Base-by-base conservation (phyloP, 768 basidiomycete species). In the Tulasnella sp. region DNA sequence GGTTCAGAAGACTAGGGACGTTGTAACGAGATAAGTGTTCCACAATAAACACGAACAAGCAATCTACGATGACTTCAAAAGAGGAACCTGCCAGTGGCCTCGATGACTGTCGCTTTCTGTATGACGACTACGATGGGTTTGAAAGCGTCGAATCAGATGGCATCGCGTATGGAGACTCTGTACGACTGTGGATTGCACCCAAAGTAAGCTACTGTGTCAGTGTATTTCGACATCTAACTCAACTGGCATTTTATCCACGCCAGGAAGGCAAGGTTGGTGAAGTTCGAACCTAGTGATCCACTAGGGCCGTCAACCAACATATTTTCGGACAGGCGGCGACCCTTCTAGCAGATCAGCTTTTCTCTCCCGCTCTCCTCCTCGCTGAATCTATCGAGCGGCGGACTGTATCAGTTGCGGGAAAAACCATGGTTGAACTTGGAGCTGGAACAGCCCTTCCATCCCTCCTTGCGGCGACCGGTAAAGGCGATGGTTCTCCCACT, bases 371-470 rank as follows among this genome's bases (percentile, higher is more conserved):
- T 11, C 84, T 93, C 9, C 86, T 89, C 75, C 84, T 93, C 22
- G 89, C 89, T 2, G 90, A 92, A 80, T 83, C 85, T 36, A 88
- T 93, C 12, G 90, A 93, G 81, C 81, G 86, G 74, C 85, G 86
- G 0, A 80, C 88, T 6, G 80, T 93, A 9, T 82, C 84, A 19
- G 81, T 87, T 1, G 78, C 78, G 3, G 82, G 83, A 36, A 68
- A 40, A 42, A 71, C 75, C 12, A 70, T 68, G 15, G 80, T 93
- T n/a, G 92, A 93, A 81, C 86, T 93, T 3, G 91, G 90, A 2
- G 87, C 91, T 9, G 91, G 92, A 7, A 86, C 88, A 67, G 91
- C 88, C 22, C 81, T 93, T 9, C 91, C 91, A 5, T 91, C 90
- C 0, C 83, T 92, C 1, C 84, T 93, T 1, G 79, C 88, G 42